These are phyloP conservation scores for Pythium folliculosum DNA, from an alignment of 352 stramenopile species.

Conservation along the genomic window DNA sequence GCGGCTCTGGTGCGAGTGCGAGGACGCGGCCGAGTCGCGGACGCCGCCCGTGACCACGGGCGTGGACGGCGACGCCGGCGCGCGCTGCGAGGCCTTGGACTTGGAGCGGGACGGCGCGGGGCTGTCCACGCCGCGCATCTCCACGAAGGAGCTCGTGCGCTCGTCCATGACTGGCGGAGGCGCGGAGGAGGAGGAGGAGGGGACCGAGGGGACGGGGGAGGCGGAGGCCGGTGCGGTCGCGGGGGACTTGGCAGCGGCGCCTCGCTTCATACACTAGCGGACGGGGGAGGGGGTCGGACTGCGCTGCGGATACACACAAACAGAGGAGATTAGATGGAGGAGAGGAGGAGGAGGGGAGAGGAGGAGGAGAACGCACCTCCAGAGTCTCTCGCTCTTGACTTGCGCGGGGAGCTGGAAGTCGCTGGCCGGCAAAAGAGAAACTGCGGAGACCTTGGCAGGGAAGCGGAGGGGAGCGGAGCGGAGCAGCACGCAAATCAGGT, in stretches of 20 bases:
- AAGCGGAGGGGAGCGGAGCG: neutral
- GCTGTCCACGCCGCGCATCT: slow-evolving; percentile 31
- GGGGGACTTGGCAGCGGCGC: neutral
- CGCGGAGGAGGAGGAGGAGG: neutral
- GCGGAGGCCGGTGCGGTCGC: slow-evolving; percentile 4
- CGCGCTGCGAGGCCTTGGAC: slow-evolving; percentile 22
- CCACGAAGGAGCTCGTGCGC: slow-evolving; percentile 53
- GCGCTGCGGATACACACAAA: neutral
- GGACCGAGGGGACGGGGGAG: neutral
- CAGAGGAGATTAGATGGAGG: neutral
- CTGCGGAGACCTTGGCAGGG: neutral
- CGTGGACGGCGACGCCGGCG: slow-evolving; percentile 29
- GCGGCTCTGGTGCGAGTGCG: slow-evolving; percentile 8
- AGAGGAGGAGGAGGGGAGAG: neutral
- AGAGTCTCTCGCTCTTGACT: slow-evolving; percentile 15
- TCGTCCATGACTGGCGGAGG: slow-evolving; percentile 46
- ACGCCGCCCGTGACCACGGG: slow-evolving; percentile 17
- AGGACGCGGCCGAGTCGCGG: slow-evolving; percentile 22
- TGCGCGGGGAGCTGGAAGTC: neutral
- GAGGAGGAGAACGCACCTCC: neutral
- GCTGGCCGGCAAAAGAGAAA: slow-evolving; percentile 15
- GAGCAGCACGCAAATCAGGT: too few relatives aligned
- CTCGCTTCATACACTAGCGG: slow-evolving; percentile 5
- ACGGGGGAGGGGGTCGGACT: slow-evolving; percentile 1
- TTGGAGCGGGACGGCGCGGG: slow-evolving; percentile 14